Conservation (phyloP, 163 green algal genomes). For the Trebouxia gelatinosa region DNA sequence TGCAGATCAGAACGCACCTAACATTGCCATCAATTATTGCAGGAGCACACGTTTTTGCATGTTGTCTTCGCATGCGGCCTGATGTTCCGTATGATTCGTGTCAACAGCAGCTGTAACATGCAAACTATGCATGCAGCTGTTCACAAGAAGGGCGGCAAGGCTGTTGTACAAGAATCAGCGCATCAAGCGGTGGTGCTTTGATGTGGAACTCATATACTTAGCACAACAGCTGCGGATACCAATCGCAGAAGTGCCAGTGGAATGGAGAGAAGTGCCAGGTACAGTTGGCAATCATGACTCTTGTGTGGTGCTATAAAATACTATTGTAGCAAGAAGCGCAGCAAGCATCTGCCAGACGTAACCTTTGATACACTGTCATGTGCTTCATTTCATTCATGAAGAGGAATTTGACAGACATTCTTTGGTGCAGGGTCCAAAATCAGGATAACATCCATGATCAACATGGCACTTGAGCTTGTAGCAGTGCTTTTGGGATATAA, state of each 20-base stretch:
- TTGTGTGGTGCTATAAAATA: too few species aligned
- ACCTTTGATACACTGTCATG: too few species aligned
- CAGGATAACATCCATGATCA: constrained; percentile 69
- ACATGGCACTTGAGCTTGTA: constrained; percentile 85
- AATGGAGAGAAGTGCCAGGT: constrained; percentile 89
- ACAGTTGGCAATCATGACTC: too few species aligned
- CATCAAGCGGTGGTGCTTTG: constrained; percentile 95
- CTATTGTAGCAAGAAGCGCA: too few species aligned
- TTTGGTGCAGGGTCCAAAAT: constrained; percentile 83
- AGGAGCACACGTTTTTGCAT: too few species aligned
- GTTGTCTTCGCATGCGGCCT: too few species aligned
- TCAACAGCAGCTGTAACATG: not conserved
- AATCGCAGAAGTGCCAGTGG: constrained; percentile 72
- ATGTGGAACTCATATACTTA: constrained; percentile 93
- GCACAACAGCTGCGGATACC: constrained; percentile 68
- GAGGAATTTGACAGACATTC: too few species aligned
- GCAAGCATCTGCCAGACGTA: too few species aligned
- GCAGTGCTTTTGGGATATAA: constrained; percentile 62
- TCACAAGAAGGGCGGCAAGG: constrained; percentile 77
- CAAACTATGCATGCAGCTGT: constrained; percentile 62
- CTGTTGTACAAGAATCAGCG: constrained; percentile 86
- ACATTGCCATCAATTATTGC: not conserved
- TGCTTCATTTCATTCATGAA: too few species aligned
- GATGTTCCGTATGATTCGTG: too few species aligned
- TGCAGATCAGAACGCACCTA: not conserved